Evolutionary conservation across 2,329 filamentous ascomycete genomes (phyloP).

Genomic region (Lecanosticta acicola): DNA sequence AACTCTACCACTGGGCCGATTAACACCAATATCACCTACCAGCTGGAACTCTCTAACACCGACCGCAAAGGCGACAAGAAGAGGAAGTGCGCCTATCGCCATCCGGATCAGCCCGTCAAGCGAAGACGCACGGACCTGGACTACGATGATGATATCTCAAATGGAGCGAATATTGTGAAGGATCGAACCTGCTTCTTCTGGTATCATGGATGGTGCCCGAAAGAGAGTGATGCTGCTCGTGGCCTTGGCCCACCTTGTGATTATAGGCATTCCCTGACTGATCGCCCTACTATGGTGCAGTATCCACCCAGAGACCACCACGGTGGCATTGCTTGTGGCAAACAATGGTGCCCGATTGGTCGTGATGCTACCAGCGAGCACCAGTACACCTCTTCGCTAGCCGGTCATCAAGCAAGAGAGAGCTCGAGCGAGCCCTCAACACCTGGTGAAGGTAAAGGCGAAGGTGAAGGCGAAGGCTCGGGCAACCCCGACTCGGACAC

Average conservation of each 20-base stretch:
- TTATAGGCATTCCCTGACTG: conserved; percentile 2
- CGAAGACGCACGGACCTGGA: neutral
- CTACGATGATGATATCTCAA: neutral
- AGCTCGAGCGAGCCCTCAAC: neutral
- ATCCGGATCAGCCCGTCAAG: neutral
- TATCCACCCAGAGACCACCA: neutral
- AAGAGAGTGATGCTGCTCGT: neutral
- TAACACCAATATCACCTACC: too few relatives aligned
- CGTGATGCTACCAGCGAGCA: neutral
- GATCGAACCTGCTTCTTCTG: conserved; percentile 7
- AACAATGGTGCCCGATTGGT: neutral
- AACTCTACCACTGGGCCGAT: too few relatives aligned
- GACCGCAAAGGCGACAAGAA: neutral
- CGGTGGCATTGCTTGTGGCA: neutral
- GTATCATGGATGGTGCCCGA: conserved; percentile 3
- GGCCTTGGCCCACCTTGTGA: neutral
- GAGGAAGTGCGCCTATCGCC: neutral
- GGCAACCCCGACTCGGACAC: neutral
- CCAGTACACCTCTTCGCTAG: neutral
- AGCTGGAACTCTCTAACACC: neutral
- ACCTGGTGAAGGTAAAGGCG: too few relatives aligned
- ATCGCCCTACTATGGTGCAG: conserved; percentile 1
- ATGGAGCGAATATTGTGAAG: neutral
- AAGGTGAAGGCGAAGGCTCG: too few relatives aligned
- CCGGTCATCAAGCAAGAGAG: neutral